These are phyloP conservation scores for Phytopythium cucurbitacearum DNA, from an alignment of 352 stramenopile species.

Conservation along the genomic window DNA sequence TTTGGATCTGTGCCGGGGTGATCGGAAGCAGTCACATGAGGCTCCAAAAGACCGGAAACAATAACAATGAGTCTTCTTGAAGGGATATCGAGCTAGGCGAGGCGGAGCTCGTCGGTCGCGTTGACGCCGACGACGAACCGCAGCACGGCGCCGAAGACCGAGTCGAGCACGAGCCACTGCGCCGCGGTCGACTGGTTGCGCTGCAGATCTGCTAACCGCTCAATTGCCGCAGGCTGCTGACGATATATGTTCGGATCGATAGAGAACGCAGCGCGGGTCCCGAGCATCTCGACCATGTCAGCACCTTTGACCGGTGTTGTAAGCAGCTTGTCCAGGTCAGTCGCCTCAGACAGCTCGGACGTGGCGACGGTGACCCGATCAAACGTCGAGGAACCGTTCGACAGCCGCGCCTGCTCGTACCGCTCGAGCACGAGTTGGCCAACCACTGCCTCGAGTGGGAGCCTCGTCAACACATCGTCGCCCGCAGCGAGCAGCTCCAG, in stretches of 20 bases:
- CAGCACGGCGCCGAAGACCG: conserved; percentile 26
- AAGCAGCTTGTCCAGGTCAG: conserved; percentile 17
- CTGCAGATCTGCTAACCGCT: conserved; percentile 15
- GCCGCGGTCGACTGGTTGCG: conserved; percentile 11
- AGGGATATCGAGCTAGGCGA: too few relatives aligned
- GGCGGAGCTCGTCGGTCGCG: conserved; percentile 18
- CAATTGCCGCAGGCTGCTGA: conserved; percentile 7
- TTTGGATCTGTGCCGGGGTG: too few relatives aligned
- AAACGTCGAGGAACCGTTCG: not conserved
- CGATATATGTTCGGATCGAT: conserved; percentile 12
- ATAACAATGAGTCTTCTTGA: too few relatives aligned
- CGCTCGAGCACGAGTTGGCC: conserved; percentile 23
- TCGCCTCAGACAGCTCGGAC: conserved; percentile 17
- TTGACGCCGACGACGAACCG: conserved; percentile 17
- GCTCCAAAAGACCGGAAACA: too few relatives aligned
- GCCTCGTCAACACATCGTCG: conserved; percentile 17
- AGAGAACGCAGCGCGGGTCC: conserved; percentile 11
- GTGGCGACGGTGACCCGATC: conserved; percentile 16
- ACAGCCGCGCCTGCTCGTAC: conserved; percentile 9
- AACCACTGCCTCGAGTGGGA: conserved; percentile 22
- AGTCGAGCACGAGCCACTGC: conserved; percentile 19
- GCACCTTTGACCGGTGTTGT: conserved; percentile 2
- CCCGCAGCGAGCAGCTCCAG: conserved; percentile 15
- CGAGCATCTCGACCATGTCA: conserved; percentile 5
- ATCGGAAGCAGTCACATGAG: too few relatives aligned